phyloP scores from a whole-genome alignment of 1,139 yeast genomes.

The Pichia sp. region DNA sequence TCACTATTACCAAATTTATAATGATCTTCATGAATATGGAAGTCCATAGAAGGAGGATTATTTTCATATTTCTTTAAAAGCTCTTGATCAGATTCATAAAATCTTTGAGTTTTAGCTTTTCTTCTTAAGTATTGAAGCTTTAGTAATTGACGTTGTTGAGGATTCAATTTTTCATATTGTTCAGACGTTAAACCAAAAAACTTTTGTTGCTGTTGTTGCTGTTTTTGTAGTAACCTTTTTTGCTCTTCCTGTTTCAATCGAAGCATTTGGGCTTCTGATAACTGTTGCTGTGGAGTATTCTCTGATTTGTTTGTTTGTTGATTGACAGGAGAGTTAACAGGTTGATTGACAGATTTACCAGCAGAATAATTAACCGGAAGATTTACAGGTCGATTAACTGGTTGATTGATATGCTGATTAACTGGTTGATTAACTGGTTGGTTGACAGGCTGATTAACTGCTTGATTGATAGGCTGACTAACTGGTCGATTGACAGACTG shows the following conservation, averaged over 20 bases:
- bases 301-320: background rate
- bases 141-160: constrained; percentile 39
- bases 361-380: constrained; percentile 5
- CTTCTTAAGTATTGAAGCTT: constrained; percentile 44
- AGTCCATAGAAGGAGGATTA: constrained; percentile 75
- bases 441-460: constrained; percentile 8
- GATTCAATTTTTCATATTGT: constrained; percentile 31
- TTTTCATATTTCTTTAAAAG: constrained; percentile 73
- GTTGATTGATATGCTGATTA: constrained; percentile 6
- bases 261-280: constrained; percentile 1
- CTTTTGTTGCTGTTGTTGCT: constrained; percentile 25
- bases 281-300: background rate
- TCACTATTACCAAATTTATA: constrained; percentile 76
- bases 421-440: constrained; percentile 4
- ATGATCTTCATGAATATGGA: constrained; percentile 87
- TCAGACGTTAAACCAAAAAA: constrained; percentile 33
- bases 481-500: constrained; percentile 1
- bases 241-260: constrained; percentile 16
- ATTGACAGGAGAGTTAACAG: constrained; percentile 2
- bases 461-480: constrained; percentile 1
- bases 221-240: constrained; percentile 15
- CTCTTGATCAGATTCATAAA: constrained; percentile 67
- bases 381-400: constrained; percentile 6
- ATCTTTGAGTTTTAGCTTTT: constrained; percentile 44
- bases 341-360: constrained; percentile 4